Base-by-base conservation (phyloP, 2,329 filamentous ascomycete species). In the Eutypella sp. region DNA sequence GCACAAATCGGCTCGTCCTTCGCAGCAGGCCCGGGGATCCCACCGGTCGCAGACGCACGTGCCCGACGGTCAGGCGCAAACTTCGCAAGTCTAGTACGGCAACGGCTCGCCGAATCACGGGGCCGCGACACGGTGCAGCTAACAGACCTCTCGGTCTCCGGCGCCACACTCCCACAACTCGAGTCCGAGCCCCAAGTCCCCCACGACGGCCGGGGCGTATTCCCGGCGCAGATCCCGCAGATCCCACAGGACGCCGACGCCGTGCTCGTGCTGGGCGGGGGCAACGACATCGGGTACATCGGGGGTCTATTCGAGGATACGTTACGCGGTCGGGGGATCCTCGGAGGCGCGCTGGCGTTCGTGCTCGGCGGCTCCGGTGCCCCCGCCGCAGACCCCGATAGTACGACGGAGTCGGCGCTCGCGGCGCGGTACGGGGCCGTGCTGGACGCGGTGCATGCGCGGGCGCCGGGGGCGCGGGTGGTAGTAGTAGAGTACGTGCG, bases 391-490 rank as follows among this genome's bases (percentile, higher is more conserved):
- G 20, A 7, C 25, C 19, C 45, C n/a, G n/a, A n/a, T n/a, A n/a
- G 16, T 34, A 40, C 8, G 43, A 51, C n/a, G 52, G 51, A 8
- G 51, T 53, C 24, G 55, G 52, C 8, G 57, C 47, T 1, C 55
- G 59, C 55, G 1, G 40, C 39, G 7, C 49, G 57, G 23, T 62
- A 60, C 45, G 61, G 51, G 5, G 46, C 43, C 42, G 54, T 60
- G 18, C 50, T 60, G 13, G 50, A 58, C 38, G 53, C 50, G 6
- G 48, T 58, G 29, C 50, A 60, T 42, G 50, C 44, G 54, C 64
- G 70, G 29, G 72, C 71, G 10, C 72, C 73, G 8, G 4, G 60
- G 49, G 48, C 73, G 60, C 22, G 64, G 58, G 52, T 74, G 64
- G 50, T 76, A 58, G 53, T 75, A 62, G 56, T 70, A 36, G 66